phyloP scores from a whole-genome alignment of 495 filamentous ascomycete species.

The Articulospora tetracladia region DNA sequence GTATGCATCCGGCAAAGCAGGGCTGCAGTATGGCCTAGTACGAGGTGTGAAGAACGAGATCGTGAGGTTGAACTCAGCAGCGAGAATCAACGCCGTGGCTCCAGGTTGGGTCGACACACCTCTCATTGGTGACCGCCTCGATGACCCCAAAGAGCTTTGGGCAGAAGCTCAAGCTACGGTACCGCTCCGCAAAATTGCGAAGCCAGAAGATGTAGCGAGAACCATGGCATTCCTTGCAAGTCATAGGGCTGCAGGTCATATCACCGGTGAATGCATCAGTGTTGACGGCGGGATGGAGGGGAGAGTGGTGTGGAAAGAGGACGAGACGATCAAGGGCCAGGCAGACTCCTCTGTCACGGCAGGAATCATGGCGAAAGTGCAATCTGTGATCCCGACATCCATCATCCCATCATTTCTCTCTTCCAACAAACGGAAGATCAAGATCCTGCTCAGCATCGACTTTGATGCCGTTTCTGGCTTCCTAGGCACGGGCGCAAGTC shows the following conservation, averaged over 20 bases:
- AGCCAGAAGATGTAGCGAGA: conserved; percentile 46
- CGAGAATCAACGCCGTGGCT: conserved; percentile 52
- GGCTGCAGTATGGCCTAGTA: conserved; percentile 51
- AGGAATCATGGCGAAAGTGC: conserved; percentile 9
- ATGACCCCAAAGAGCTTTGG: conserved; percentile 43
- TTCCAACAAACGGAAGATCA: conserved; percentile 39
- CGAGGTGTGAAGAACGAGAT: conserved; percentile 53
- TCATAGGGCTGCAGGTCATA: conserved; percentile 48
- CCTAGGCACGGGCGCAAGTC: conserved; percentile 50
- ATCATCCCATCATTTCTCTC: conserved; percentile 26
- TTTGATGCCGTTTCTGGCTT: conserved; percentile 59
- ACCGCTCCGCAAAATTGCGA: conserved; percentile 40
- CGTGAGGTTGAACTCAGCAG: conserved; percentile 43
- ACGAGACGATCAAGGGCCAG: not conserved
- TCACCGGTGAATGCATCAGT: conserved; percentile 49
- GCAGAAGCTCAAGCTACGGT: conserved; percentile 43
- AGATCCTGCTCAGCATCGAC: conserved; percentile 52
- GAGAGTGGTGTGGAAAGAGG: conserved; percentile 41
- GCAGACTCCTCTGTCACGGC: not conserved
- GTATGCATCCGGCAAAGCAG: conserved; percentile 48
- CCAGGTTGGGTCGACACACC: conserved; percentile 47
- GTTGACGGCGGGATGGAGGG: conserved; percentile 51
- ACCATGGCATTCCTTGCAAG: conserved; percentile 51
- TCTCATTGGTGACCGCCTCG: conserved; percentile 41
- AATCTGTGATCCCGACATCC: conserved; percentile 6